Evolutionary conservation across 805 yeast species (phyloP).

Genomic region (Kazachstania taianensis): DNA sequence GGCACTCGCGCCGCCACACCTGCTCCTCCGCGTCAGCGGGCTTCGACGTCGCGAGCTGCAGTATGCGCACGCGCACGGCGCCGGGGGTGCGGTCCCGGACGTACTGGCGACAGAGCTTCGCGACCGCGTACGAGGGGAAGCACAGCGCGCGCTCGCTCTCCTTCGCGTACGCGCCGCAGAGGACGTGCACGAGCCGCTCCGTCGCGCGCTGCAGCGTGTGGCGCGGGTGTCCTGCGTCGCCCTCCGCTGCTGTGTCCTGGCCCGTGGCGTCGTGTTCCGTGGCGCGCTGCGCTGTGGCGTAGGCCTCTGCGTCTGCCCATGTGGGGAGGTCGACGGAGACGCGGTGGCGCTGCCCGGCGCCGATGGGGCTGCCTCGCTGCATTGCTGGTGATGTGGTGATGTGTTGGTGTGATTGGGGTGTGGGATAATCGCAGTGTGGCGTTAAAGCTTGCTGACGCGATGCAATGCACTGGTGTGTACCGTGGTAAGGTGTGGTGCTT

Average conservation of each 20-base stretch:
- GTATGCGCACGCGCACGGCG: constrained; percentile 40
- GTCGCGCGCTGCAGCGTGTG: constrained; percentile 61
- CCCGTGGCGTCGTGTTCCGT: constrained; percentile 78
- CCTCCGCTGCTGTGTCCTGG: constrained; percentile 66
- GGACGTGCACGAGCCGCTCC: constrained; percentile 41
- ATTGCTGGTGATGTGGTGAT: not conserved
- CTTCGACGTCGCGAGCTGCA: constrained; percentile 63
- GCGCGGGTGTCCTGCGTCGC: constrained; percentile 50
- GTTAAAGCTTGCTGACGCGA: no score
- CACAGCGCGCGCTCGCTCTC: constrained; percentile 66
- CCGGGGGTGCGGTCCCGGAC: constrained; percentile 36
- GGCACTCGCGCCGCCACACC: constrained; percentile 51
- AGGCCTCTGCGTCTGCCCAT: constrained; percentile 88
- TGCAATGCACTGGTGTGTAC: no score
- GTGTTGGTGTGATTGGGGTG: not conserved
- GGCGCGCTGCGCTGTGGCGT: constrained; percentile 46
- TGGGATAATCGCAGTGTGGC: not conserved
- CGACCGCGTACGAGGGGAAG: constrained; percentile 69
- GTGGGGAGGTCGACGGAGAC: constrained; percentile 92
- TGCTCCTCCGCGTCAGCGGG: constrained; percentile 53
- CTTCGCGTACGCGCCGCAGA: constrained; percentile 66
- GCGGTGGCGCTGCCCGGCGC: constrained; percentile 52
- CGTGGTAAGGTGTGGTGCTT: no score
- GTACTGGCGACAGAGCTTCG: constrained; percentile 78
- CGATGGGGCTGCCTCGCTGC: no score